Conservation (phyloP, 1,284 basidiomycete species). For the Peniophora sp. region DNA sequence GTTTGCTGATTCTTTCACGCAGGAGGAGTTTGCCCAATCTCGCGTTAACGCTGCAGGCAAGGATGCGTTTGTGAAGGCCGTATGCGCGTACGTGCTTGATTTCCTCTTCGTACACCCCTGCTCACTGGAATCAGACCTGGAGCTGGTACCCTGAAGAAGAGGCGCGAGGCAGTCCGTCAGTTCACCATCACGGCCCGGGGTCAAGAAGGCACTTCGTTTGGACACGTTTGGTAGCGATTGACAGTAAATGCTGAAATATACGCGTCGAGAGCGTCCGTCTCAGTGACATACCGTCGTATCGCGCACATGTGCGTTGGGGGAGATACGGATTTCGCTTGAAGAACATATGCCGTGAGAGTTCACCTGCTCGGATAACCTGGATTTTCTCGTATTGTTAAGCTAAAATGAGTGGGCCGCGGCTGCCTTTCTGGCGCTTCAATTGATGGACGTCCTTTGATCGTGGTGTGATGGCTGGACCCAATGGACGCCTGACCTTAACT, state of each 20-base stretch:
- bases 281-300: too few species aligned
- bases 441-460: too few species aligned
- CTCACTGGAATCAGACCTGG: conserved; percentile 3
- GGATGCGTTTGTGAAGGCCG: conserved; percentile 66
- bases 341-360: too few species aligned
- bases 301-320: too few species aligned
- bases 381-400: too few species aligned
- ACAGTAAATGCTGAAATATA: neutral
- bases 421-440: too few species aligned
- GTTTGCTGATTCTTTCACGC: conserved; percentile 4
- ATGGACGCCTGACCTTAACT: too few species aligned
- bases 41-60: conserved; percentile 65
- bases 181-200: conserved; percentile 70
- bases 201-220: conserved; percentile 69
- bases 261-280: too few species aligned
- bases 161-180: conserved; percentile 68
- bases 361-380: too few species aligned
- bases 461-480: too few species aligned
- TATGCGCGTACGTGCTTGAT: conserved; percentile 51
- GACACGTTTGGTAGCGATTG: conserved; percentile 42
- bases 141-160: conserved; percentile 55
- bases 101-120: neutral
- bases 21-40: conserved; percentile 60
- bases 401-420: too few species aligned
- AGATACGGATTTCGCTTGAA: too few species aligned